Evolutionary conservation across 1,284 basidiomycete species (phyloP).

Genomic region (Malassezia obtusa): DNA sequence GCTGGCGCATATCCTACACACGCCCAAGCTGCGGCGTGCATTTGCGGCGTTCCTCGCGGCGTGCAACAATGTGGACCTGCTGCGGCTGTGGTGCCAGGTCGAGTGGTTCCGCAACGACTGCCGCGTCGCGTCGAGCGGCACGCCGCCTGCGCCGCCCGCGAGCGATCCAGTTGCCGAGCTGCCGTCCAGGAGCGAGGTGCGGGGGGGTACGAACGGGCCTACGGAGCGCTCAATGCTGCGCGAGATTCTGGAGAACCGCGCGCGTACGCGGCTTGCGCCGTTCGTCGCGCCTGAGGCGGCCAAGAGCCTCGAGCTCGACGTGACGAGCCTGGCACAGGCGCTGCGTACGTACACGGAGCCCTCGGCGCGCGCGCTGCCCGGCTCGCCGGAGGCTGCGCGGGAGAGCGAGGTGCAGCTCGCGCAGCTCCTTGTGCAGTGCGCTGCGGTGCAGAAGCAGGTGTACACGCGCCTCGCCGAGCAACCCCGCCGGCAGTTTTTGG

Average conservation of each 20-base stretch:
- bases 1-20: neutral
- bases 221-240: neutral
- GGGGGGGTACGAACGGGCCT: neutral
- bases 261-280: neutral
- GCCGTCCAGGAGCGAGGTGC: neutral
- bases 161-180: neutral
- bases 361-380: neutral
- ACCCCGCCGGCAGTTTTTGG: neutral
- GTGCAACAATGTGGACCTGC: neutral
- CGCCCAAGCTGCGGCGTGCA: slow-evolving; percentile 1
- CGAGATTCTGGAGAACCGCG: neutral
- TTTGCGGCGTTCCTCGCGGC: slow-evolving; percentile 4
- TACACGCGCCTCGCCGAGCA: neutral
- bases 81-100: slow-evolving; percentile 13
- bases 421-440: slow-evolving; percentile 17
- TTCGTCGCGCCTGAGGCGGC: neutral
- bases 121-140: slow-evolving; percentile 7
- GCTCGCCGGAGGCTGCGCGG: slow-evolving; percentile 9
- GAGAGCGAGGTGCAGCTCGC: slow-evolving; percentile 25
- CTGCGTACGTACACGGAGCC: neutral
- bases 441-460: slow-evolving; percentile 8
- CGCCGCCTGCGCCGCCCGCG: neutral
- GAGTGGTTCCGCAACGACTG: slow-evolving; percentile 19
- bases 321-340: neutral
- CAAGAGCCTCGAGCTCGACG: neutral